phyloP scores from a whole-genome alignment of 139 green algal genomes.

The Chlorella vulgaris region DNA sequence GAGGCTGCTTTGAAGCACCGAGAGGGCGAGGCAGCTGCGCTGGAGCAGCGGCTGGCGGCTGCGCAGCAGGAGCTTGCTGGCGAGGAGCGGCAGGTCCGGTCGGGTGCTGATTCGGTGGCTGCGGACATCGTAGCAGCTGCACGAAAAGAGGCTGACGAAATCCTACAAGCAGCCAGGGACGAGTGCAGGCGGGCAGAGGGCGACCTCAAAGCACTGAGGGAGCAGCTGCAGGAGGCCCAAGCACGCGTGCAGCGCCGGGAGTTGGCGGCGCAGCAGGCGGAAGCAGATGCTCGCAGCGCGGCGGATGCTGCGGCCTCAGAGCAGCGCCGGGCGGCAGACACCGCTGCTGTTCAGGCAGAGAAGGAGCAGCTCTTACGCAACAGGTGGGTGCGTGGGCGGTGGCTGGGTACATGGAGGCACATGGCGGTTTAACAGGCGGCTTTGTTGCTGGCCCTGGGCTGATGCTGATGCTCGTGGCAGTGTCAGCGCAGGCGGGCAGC shows the following conservation, averaged over 20 bases:
- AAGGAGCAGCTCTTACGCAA: conserved; percentile 21
- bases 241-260: conserved; percentile 16
- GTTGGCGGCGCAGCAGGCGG: background rate
- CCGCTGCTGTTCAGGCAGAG: conserved; percentile 16
- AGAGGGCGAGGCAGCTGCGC: background rate
- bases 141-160: conserved; percentile 16
- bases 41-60: conserved; percentile 2
- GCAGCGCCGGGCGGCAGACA: conserved; percentile 15
- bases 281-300: background rate
- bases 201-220: conserved; percentile 15
- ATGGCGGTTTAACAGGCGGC: background rate
- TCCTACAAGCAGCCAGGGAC: conserved; percentile 25
- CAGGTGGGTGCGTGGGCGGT: conserved; percentile 4
- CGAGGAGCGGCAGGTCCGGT: background rate
- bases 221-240: conserved; percentile 13
- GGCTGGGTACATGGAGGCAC: background rate
- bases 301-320: background rate
- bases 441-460: background rate
- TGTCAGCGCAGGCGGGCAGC: background rate
- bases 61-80: conserved; percentile 19
- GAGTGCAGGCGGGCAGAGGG: conserved; percentile 24
- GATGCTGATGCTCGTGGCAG: background rate
- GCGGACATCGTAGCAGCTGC: conserved; percentile 10
- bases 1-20: conserved; percentile 18
- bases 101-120: background rate